Conservation (phyloP, 805 yeast species). For the Metschnikowia noctiluminum region DNA sequence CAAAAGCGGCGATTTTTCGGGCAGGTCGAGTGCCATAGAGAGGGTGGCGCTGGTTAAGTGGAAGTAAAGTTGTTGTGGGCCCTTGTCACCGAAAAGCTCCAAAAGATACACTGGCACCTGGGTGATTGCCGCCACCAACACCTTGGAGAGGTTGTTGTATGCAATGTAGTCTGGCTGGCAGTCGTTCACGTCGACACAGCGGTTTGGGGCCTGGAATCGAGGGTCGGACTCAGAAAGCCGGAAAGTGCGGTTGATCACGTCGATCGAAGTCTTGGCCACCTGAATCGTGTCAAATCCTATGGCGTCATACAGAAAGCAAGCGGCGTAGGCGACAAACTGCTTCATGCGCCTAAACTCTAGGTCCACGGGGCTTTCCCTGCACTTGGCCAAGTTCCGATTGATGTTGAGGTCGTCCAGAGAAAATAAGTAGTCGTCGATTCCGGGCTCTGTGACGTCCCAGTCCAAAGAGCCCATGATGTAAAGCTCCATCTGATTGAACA, state of each 20-base stretch:
- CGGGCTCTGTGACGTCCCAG: constrained; percentile 69
- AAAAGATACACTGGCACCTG: constrained; percentile 15
- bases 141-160: constrained; percentile 9
- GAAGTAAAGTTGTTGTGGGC: constrained; percentile 13
- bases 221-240: constrained; percentile 19
- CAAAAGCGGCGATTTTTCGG: background rate
- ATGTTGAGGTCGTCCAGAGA: constrained; percentile 36
- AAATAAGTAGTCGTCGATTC: constrained; percentile 37
- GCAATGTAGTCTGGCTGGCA: constrained; percentile 2
- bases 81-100: constrained; percentile 11
- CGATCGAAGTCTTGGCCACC: constrained; percentile 30
- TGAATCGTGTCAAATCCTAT: constrained; percentile 11
- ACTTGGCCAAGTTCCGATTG: constrained; percentile 13
- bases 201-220: constrained; percentile 24
- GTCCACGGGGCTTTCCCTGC: background rate
- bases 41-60: constrained; percentile 5
- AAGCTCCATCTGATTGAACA: constrained; percentile 69
- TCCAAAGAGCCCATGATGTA: constrained; percentile 68
- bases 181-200: constrained; percentile 6
- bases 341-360: constrained; percentile 45
- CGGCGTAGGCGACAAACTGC: constrained; percentile 46
- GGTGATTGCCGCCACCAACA: constrained; percentile 9
- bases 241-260: constrained; percentile 31
- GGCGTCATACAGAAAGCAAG: constrained; percentile 46
- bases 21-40: background rate